Base-by-base conservation (phyloP, 2,329 filamentous ascomycete species). In the Paraconiothyrium sp. region DNA sequence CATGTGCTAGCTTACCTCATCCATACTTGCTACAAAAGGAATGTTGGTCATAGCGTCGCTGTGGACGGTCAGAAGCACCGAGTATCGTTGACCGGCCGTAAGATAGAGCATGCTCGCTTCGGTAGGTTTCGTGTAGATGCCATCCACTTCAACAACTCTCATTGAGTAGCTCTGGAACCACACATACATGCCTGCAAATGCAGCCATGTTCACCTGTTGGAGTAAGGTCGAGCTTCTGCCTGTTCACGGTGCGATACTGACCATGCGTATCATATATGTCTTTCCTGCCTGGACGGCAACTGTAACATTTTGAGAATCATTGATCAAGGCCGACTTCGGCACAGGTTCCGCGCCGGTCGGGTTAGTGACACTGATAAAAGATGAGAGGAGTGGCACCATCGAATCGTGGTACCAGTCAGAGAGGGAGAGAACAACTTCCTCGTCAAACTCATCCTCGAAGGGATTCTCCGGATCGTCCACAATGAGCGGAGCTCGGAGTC, bases 341-440 rank as follows among this genome's bases (percentile, higher is more conserved):
- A 91, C 84, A 0, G 89, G 90, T 72, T 92, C 89, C 0, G 88
- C 86, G 27, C 80, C 86, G 67, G 80, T 88, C 0, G 84, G 85
- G 59, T 88, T 88, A 50, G 78, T 77, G 20, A 83, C 74, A 67
- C 67, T 83, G 43, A 90, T 83, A 61, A 79, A 77, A 14, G 60
- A 56, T 7, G 68, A 62, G 4, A 78, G 63, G 0, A 89, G 78
- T n/a, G 66, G 71, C 2, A 76, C 76, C 79, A 84, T 84, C 34
- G 80, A 73, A 54, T 89, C 86, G 67, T 92, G 89, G 61, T 93
- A 92, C 82, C 90, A 90, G 68, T 92, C 90, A n/a, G 88, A 88
- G n/a, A 92, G 78, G 65, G 90, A 89, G 22, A 92, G 72, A 0
- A 89, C 81, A 34, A 88, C 78, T 64, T 92, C 90, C 43, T 85